phyloP scores from a whole-genome alignment of 306 rosid species.

The Nissolia schottii region DNA sequence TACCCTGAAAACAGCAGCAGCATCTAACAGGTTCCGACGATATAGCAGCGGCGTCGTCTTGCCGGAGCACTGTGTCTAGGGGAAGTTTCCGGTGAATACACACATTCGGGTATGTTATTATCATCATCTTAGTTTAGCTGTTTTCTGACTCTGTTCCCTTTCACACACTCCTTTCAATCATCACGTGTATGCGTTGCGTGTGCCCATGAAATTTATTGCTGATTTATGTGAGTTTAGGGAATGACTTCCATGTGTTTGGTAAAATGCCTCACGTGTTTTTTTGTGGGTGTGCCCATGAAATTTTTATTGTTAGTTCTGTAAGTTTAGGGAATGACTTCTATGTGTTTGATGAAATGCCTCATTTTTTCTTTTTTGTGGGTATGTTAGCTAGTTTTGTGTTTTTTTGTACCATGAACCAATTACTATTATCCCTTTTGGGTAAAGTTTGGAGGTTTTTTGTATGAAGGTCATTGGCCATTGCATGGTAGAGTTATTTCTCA shows the following conservation, averaged over 20 bases:
- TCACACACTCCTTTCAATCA: background rate
- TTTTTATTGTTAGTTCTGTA: background rate
- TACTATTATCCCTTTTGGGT: background rate
- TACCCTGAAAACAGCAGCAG: no score
- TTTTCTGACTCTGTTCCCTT: background rate
- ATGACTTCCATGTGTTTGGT: background rate
- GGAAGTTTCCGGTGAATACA: no score
- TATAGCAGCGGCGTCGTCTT: no score
- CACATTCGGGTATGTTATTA: background rate
- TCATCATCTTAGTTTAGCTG: background rate
- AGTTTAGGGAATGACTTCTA: no score
- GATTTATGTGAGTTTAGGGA: background rate
- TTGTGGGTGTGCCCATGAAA: background rate
- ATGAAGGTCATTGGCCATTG: background rate
- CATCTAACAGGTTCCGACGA: no score
- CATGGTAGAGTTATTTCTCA: no score
- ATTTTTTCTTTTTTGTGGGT: background rate
- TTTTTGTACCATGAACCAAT: background rate
- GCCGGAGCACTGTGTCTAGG: no score
- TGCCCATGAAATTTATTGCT: background rate
- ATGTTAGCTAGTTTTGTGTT: background rate
- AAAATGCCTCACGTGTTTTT: background rate
- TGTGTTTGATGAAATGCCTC: conserved; percentile 11
- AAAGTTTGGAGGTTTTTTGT: background rate
- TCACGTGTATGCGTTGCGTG: background rate